Evolutionary conservation across 768 basidiomycete species (phyloP), one percentile per base, ranked within the genome.

Genomic region (Suillus clintonianus): DNA sequence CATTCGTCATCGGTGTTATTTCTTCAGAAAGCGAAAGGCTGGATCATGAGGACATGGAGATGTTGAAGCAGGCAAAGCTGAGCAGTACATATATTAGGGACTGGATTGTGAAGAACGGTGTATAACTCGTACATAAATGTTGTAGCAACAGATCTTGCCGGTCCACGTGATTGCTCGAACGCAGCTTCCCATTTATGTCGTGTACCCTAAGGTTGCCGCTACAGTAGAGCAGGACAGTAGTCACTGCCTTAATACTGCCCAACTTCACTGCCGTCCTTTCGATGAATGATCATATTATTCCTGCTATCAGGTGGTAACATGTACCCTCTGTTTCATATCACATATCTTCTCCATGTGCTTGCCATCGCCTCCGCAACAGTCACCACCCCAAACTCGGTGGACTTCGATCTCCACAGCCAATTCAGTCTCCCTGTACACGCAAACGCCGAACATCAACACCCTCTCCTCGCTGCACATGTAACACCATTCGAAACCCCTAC

Each of bases 11-110:
- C 70, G 92, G 96, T 73, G 94, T 99, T 67, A 95, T 99, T 64
- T 93, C 91, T 0, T 76, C 89, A 51, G 84, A 83, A 37, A 82
- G 81, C 5, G 77, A 83, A 22, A 85, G 79, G 61, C 76, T 92
- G 30, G 87, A 87, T 56, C 82, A 83, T 56, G 85, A 84, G 24
- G 92, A 96, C 71, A 83, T 85, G 19, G 86, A 88, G 61, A 76
- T 83, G 71, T 75, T 96, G 63, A 90, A 89, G 72, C 82, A 85
- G 67, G 84, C 88, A 34, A 99, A 99, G 82, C 88, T 99, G 85
- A 95, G 97, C 73, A 97, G 95, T 72, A 97, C 95, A 8, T 92
- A 84, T 64, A 97, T 99, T 67, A 82, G 97, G 48, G 82, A 90
- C 67, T 97, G 95, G 95, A 90, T 99, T 65, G 87, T 80, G 8